Percentiles rank a stretch among this genome's conserved stretches.
These are phyloP conservation scores for Ogataea trehalophila DNA, from an alignment of 805 yeast species.

Conservation along the genomic window DNA sequence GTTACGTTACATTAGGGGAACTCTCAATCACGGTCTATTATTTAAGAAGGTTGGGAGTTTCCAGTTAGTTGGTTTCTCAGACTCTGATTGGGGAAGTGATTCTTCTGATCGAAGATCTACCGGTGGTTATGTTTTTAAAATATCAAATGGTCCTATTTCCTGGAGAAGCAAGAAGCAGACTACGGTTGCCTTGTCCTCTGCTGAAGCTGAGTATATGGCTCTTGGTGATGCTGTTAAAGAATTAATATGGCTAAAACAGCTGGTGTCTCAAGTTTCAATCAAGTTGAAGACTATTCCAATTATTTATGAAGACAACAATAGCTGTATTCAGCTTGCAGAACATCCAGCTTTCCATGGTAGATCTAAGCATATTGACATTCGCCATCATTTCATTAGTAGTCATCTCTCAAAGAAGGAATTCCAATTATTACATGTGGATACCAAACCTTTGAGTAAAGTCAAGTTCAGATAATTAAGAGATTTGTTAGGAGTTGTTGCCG, in stretches of 20 bases:
- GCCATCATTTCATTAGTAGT: not conserved
- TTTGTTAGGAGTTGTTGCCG: not conserved
- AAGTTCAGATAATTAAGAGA: not conserved
- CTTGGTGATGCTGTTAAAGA: constrained; percentile 9
- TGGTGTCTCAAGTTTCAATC: constrained; percentile 4
- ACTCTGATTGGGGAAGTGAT: constrained; percentile 14
- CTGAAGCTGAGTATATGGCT: constrained; percentile 15
- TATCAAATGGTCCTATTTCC: constrained; percentile 9
- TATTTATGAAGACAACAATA: constrained; percentile 4
- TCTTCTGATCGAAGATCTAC: constrained; percentile 8
- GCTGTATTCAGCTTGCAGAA: not conserved
- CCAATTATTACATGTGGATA: not conserved
- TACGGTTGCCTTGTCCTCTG: constrained; percentile 10
- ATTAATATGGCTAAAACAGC: constrained; percentile 5
- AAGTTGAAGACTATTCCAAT: not conserved
- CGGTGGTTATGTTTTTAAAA: constrained; percentile 6
- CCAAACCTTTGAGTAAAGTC: not conserved
- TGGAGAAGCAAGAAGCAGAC: constrained; percentile 16
- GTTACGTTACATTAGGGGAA: not conserved
- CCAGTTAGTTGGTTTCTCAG: constrained; percentile 5
- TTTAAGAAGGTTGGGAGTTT: not conserved
- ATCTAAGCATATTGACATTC: constrained; percentile 3
- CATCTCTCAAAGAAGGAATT: not conserved
- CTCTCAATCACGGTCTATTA: not conserved
- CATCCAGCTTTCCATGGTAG: constrained; percentile 3